Evolutionary conservation across 495 filamentous ascomycete species (phyloP), one percentile per base, ranked within the genome.

Genomic region (Apodospora peruviana): DNA sequence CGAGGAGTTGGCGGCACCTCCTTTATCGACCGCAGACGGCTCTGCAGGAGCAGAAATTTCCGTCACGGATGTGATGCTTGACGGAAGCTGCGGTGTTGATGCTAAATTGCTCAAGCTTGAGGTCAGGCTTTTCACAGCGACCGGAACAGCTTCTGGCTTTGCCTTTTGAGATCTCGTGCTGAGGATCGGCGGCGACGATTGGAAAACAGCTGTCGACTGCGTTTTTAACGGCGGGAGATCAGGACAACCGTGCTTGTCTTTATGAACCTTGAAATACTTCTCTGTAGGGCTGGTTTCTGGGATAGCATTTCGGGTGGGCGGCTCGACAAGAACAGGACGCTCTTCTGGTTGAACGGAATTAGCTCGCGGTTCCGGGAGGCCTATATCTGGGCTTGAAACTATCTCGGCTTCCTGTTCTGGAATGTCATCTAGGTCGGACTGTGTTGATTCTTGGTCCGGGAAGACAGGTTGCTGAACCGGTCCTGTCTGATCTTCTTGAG

Each of bases 271-370:
- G 7, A 40, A 38, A 12, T 25, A 35, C 8, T 21, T 36, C 9
- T 58, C 24, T 35, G 58, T 39, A 21, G 67, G 71, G 36, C 68
- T 72, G 4, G 70, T 71, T 44, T 69, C 69, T 2, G 69, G 71
- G 9, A 69, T 67, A 1, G 57, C 66, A 14, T 51, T 44, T 22
- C 60, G 43, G 12, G 18, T 36, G 21, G 16, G 8, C 7, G 32
- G 23, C 10, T 24, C 32, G 7, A 8, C 35, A 18, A 20, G 27
- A 14, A 9, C 29, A 4, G 27, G 10, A 21, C 20, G 25, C 3
- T 5, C 5, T 4, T 16, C 8, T 3, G 2, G 5, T 2, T 38
- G 35, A 7, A 21, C 38, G 16, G 44, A 38, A 1, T 44, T 41
- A 25, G 39, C 43, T 27, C 27, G 46, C 14, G 56, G 36, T 14